Evolutionary conservation across 2,329 filamentous ascomycete species (phyloP).

Genomic region (Aspergillus felis): DNA sequence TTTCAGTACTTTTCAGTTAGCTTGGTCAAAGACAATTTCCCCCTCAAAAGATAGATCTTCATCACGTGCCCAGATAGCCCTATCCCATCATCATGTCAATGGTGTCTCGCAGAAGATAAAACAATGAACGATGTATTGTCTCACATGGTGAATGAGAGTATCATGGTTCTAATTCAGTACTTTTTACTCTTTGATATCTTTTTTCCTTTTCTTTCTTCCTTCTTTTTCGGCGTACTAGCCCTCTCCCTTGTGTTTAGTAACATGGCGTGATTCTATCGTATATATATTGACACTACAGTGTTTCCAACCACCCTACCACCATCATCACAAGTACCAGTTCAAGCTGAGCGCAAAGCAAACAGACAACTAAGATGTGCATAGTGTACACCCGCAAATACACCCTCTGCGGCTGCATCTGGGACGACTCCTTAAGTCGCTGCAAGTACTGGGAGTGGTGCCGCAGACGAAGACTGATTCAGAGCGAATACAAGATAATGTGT

Average conservation of each 20-base stretch:
- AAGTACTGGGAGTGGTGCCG: neutral
- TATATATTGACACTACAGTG: too few species aligned
- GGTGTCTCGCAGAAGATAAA: neutral
- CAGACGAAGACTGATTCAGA: conserved; percentile 6
- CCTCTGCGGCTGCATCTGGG: conserved; percentile 23
- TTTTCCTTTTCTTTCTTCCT: too few species aligned
- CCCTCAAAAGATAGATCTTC: neutral
- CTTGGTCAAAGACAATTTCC: neutral
- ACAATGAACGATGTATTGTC: neutral
- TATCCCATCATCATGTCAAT: neutral
- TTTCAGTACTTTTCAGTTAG: neutral
- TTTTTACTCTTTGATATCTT: too few species aligned
- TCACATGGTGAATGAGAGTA: neutral
- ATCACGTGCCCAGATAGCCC: neutral
- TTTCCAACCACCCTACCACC: neutral
- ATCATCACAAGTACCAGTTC: neutral
- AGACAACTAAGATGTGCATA: conserved; percentile 15
- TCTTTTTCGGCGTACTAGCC: too few species aligned
- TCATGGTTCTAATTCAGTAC: too few species aligned
- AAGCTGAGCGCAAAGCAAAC: neutral
- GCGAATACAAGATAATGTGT: conserved; percentile 12
- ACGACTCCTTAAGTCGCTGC: conserved; percentile 8
- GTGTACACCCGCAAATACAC: conserved; percentile 14
- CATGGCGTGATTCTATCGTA: too few species aligned
- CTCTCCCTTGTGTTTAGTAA: too few species aligned